Evolutionary conservation across 2,329 filamentous ascomycete genomes (phyloP).

Genomic region (Aspergillus oerlinghausenensis): DNA sequence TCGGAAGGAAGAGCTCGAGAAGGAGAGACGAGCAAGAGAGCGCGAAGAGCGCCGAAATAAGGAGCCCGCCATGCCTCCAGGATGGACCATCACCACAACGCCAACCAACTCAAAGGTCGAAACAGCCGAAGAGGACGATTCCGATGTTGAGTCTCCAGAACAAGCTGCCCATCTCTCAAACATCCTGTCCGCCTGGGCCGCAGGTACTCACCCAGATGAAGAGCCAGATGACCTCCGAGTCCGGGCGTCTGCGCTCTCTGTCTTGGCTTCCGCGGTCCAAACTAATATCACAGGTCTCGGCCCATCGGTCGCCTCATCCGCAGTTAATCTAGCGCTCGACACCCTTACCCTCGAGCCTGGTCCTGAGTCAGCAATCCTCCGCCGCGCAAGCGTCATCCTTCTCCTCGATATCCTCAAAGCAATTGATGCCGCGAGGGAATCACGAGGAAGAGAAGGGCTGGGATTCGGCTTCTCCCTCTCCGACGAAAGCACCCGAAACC

Average conservation of each 20-base stretch:
- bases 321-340: constrained; percentile 38
- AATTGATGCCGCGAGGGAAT: constrained; percentile 33
- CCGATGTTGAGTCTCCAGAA: constrained; percentile 33
- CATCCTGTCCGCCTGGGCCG: constrained; percentile 39
- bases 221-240: constrained; percentile 42
- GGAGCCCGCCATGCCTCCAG: constrained; percentile 22
- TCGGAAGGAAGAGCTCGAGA: constrained; percentile 24
- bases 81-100: constrained; percentile 25
- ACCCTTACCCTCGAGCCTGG: constrained; percentile 35
- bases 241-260: constrained; percentile 41
- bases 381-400: constrained; percentile 38
- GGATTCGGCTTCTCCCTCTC: constrained; percentile 39
- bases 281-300: constrained; percentile 39
- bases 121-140: constrained; percentile 24
- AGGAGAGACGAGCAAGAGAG: constrained; percentile 22
- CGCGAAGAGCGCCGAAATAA: constrained; percentile 25
- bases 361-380: constrained; percentile 37
- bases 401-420: constrained; percentile 40
- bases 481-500: constrained; percentile 12
- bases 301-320: constrained; percentile 28
- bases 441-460: constrained; percentile 22
- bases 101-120: constrained; percentile 4
- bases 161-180: constrained; percentile 31
- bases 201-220: constrained; percentile 32
- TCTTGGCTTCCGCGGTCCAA: constrained; percentile 38